These are phyloP conservation scores for Elaphomyces granulatus DNA, from an alignment of 495 filamentous ascomycete species.

Conservation along the genomic window DNA sequence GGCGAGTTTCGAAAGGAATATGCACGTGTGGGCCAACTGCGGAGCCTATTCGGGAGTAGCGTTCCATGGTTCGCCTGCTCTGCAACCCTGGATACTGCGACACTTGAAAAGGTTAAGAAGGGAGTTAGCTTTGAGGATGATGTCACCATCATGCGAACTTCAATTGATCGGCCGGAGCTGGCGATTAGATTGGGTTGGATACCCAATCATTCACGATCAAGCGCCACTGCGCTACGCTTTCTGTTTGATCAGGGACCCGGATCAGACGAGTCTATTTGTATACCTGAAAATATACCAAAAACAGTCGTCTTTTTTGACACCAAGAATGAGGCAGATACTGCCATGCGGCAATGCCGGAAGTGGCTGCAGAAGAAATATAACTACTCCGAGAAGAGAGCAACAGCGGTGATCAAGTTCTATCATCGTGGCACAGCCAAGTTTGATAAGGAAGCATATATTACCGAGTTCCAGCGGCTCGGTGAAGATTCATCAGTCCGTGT, in stretches of 20 bases:
- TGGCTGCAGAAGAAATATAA: background rate
- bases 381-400: background rate
- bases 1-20: background rate
- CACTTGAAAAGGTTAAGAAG: background rate
- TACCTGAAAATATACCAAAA: background rate
- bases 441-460: background rate
- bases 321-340: background rate
- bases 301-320: background rate
- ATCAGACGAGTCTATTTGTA: background rate
- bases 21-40: background rate
- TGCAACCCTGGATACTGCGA: background rate
- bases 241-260: background rate
- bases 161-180: conserved; percentile 1
- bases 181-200: conserved; percentile 1
- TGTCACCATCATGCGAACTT: background rate
- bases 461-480: background rate
- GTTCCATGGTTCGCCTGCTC: conserved; percentile 2
- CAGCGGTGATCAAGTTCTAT: background rate
- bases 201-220: background rate
- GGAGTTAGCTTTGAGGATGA: background rate
- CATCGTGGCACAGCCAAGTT: background rate
- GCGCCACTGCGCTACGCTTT: background rate
- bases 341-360: background rate
- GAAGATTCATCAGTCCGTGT: background rate
- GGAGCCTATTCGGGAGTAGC: background rate